Conservation (phyloP, 805 yeast species). For the Spencermartinsiella europaea region DNA sequence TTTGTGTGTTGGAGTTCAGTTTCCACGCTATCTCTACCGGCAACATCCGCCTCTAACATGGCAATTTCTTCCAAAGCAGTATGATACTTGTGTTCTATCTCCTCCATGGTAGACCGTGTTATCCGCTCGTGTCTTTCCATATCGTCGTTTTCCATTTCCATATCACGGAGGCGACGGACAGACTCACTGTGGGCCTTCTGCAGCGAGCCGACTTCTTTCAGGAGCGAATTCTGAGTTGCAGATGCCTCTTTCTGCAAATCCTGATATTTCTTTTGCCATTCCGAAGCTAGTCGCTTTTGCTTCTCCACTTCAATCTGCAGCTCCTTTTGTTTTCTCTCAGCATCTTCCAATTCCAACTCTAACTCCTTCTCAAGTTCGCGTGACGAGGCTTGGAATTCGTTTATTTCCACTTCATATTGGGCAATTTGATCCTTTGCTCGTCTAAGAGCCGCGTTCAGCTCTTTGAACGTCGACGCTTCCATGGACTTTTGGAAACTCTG, state of each 20-base stretch:
- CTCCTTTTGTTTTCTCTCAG: conserved; percentile 27
- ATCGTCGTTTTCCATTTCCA: conserved; percentile 41
- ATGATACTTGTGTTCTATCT: conserved; percentile 35
- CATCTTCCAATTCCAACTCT: conserved; percentile 38
- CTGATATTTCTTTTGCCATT: conserved; percentile 27
- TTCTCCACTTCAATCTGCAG: conserved; percentile 22
- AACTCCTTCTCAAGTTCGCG: conserved; percentile 42
- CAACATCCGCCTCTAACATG: conserved; percentile 36
- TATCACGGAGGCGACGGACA: conserved; percentile 34
- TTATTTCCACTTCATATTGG: conserved; percentile 38
- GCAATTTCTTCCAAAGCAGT: conserved; percentile 36
- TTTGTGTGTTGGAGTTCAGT: conserved; percentile 29
- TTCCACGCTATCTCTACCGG: conserved; percentile 27
- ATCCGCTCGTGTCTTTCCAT: conserved; percentile 40
- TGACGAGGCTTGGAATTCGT: conserved; percentile 41
- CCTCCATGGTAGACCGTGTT: conserved; percentile 31
- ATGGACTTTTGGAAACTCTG: too few relatives aligned
- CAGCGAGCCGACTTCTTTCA: conserved; percentile 26
- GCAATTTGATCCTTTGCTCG: conserved; percentile 31
- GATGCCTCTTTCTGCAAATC: conserved; percentile 29
- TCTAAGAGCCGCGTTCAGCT: background rate
- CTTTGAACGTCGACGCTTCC: too few relatives aligned
- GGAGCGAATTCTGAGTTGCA: conserved; percentile 21
- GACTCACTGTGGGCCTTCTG: conserved; percentile 31
- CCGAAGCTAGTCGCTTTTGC: conserved; percentile 25